Conservation (phyloP, 225 moss, liverwort and hornwort species). For the Pseudisothecium myosuroides region DNA sequence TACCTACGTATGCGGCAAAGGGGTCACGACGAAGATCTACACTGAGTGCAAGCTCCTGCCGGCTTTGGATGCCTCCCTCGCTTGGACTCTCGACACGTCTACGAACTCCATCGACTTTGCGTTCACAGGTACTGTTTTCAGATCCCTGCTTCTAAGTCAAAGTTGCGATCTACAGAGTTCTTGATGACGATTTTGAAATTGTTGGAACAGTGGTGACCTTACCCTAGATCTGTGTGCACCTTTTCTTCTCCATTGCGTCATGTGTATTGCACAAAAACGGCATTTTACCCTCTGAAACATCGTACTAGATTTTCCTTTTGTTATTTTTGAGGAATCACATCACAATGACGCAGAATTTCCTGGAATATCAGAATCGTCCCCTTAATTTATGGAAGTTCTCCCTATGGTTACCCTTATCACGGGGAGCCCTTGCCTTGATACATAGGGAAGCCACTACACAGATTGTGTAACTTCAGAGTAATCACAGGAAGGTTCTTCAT, state of each 20-base stretch:
- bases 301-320: too few relatives aligned
- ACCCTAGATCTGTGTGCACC: not conserved
- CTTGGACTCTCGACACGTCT: conserved; percentile 22
- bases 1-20: conserved; percentile 10
- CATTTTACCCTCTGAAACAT: not conserved
- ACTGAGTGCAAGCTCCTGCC: conserved; percentile 13
- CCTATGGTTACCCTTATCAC: not conserved
- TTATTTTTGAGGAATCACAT: not conserved
- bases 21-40: not conserved
- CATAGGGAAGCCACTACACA: not conserved
- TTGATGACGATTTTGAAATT: not conserved
- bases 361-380: not conserved
- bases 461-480: not conserved
- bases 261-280: too few relatives aligned
- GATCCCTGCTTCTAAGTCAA: not conserved
- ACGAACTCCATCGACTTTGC: conserved; percentile 34
- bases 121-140: conserved; percentile 19
- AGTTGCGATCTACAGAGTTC: not conserved
- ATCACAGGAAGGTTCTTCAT: not conserved
- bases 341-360: not conserved
- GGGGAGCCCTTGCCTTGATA: too few relatives aligned
- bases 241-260: not conserved
- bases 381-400: not conserved
- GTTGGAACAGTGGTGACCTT: not conserved
- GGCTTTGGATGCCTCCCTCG: conserved; percentile 23